A percentile compares a stretch with the other conserved stretches of the same genome.
Evolutionary conservation across 2,329 filamentous ascomycete genomes (phyloP).

Genomic region (Elsinoe fawcettii): DNA sequence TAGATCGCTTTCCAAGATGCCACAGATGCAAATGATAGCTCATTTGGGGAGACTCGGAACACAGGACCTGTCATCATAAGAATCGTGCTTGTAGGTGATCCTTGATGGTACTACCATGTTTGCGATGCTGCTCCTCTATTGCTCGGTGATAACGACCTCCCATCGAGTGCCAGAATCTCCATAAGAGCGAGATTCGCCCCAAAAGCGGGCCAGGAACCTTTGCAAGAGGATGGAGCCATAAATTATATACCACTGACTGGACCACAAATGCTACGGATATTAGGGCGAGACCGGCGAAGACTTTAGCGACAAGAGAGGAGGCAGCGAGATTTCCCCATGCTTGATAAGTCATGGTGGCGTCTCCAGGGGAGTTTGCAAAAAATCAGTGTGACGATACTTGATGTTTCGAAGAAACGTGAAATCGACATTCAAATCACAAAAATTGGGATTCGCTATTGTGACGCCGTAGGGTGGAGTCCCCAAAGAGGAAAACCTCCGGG

Average conservation of each 20-base stretch:
- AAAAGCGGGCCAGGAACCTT: constrained; percentile 1
- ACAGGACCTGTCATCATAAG: constrained; percentile 18
- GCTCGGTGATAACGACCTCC: constrained; percentile 19
- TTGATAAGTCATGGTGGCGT: background rate
- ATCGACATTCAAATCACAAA: too few relatives aligned
- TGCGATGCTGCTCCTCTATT: constrained; percentile 19
- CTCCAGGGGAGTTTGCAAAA: too few relatives aligned
- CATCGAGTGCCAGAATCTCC: constrained; percentile 20
- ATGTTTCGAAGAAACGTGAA: too few relatives aligned
- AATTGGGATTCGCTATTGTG: background rate
- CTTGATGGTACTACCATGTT: constrained; percentile 16
- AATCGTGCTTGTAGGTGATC: too few relatives aligned
- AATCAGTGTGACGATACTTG: too few relatives aligned
- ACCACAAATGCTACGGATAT: background rate
- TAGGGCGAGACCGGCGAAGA: background rate
- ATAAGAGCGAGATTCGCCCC: background rate
- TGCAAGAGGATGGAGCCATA: constrained; percentile 8
- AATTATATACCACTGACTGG: background rate
- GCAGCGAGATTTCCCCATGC: background rate
- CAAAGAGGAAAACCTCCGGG: background rate
- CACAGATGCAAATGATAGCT: constrained; percentile 27
- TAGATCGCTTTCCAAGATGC: constrained; percentile 30
- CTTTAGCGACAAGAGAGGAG: background rate
- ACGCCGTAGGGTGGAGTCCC: background rate
- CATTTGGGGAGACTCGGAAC: constrained; percentile 28